These are phyloP conservation scores for Aspergillus fructus DNA, from an alignment of 2,329 filamentous ascomycete genomes.

Conservation along the genomic window DNA sequence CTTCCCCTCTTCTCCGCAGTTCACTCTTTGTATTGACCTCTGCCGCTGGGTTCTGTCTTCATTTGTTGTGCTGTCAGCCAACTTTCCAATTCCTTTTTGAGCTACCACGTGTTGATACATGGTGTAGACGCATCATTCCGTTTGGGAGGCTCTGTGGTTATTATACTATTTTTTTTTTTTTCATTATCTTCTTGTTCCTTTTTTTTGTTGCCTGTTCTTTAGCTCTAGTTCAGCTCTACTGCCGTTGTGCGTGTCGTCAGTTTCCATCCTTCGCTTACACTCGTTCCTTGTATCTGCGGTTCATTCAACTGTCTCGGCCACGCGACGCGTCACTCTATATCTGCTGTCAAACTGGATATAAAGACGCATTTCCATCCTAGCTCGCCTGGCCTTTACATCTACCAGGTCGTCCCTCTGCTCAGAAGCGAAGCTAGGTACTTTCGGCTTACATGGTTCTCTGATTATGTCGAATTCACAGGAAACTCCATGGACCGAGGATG, in stretches of 20 bases:
- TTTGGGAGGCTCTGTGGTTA: constrained; percentile 33
- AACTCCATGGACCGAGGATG: constrained; percentile 46
- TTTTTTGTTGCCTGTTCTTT: constrained; percentile 8
- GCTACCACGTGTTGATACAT: constrained; percentile 26
- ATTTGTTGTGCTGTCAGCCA: constrained; percentile 17
- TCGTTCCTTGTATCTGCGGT: constrained; percentile 1
- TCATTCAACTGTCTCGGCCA: constrained; percentile 12
- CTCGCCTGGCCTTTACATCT: constrained; percentile 8
- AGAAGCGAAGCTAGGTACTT: constrained; percentile 12
- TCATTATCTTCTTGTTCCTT: constrained; percentile 13
- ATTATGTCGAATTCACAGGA: constrained; percentile 46
- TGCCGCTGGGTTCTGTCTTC: constrained; percentile 9
- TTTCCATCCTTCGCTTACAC: constrained; percentile 11
- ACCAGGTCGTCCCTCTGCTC: not conserved
- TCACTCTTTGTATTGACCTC: constrained; percentile 12
- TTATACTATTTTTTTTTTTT: constrained; percentile 18
- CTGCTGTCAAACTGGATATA: constrained; percentile 12
- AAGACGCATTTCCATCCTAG: constrained; percentile 4
- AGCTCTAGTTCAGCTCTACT: constrained; percentile 7
- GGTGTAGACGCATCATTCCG: constrained; percentile 28
- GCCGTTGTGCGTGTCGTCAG: constrained; percentile 5
- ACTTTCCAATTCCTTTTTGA: constrained; percentile 19
- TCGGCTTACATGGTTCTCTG: constrained; percentile 36
- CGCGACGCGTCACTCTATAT: constrained; percentile 19
- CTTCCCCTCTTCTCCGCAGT: constrained; percentile 14